Evolutionary conservation across 106 monocot genomes (phyloP), one percentile per base, ranked within the genome.

Genomic region (Allium sativum): DNA sequence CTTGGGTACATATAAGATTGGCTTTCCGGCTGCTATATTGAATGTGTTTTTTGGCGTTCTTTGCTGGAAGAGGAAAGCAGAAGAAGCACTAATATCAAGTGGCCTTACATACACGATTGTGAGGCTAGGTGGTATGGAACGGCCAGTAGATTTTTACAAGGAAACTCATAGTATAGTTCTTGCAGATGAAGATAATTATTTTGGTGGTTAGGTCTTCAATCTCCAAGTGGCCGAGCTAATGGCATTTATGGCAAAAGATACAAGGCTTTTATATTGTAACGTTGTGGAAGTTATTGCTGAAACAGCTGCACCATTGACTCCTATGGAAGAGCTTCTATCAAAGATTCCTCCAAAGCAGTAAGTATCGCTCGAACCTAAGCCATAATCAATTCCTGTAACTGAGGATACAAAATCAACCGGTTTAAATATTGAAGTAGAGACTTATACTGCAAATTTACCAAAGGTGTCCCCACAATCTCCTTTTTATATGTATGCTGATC

Each of bases 21-120:
- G 94, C 8, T 81, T 95, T 80, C 94, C 94, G 69, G 94, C 94
- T 47, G 76, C 77, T 45, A 44, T 95, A 64, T 63, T 95, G 16
- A 95, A 95, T 79, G 79, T 95, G 67, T 95, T 95, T 67, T 95
- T 89, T 89, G 94, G 94, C 10, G 94, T 95, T 11, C 75, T 95
- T 2, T 18, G 42, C 31, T 95, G 94, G 94, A 95, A 95, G 77
- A 86, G 84, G 72, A 86, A 77, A 65, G 90, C 94, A 40, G 94
- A 95, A 78, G 90, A 87, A 90, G 83, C 75, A 70, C 66, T 95
- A 42, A 74, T 90, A 65, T 71, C 86, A 7, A 87, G 94, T 81
- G 94, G 90, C 40, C 74, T 95, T 64, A 78, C 90, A 53, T 95
- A 90, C 81, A 90, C 94, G 94, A 90, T 95, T 58, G 89, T 94